phyloP scores from a whole-genome alignment of 176 grass and related monocot genomes.

The Thinopyrum elongatum region DNA sequence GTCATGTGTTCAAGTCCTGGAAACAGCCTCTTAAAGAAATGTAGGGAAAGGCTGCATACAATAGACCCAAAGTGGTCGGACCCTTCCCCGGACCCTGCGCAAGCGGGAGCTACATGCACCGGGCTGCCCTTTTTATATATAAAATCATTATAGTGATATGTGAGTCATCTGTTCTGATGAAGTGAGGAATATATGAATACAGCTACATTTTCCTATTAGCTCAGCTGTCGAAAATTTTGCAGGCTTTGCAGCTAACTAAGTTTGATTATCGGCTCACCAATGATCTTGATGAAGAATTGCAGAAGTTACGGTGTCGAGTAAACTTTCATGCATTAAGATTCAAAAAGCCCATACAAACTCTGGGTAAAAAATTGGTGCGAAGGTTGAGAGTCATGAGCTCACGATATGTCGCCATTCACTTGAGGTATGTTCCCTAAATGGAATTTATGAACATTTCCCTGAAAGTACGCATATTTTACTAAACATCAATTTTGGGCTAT shows the following conservation, averaged over 20 bases:
- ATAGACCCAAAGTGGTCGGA: too few relatives aligned
- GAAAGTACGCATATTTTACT: not conserved
- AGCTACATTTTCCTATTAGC: not conserved
- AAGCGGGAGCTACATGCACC: too few relatives aligned
- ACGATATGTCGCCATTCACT: slow-evolving; percentile 76
- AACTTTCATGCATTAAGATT: slow-evolving; percentile 96
- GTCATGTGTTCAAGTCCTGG: too few relatives aligned
- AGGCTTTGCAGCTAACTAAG: slow-evolving; percentile 93
- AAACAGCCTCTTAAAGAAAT: too few relatives aligned
- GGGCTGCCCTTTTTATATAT: too few relatives aligned
- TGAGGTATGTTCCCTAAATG: slow-evolving; percentile 55
- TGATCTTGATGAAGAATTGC: slow-evolving; percentile 76
- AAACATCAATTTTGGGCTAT: not conserved
- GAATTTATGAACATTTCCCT: not conserved
- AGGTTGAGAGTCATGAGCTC: slow-evolving; percentile 68
- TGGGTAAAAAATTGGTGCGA: slow-evolving; percentile 68
- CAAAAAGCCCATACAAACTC: slow-evolving; percentile 56
- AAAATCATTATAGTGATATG: not conserved
- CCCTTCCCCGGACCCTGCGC: too few relatives aligned
- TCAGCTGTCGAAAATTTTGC: slow-evolving; percentile 33
- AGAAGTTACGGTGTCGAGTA: slow-evolving; percentile 82
- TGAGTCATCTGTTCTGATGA: not conserved
- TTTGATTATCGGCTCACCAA: slow-evolving; percentile 94
- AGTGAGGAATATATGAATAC: not conserved
- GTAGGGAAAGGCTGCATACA: too few relatives aligned